A percentile compares a stretch with the other conserved stretches of the same genome.
Evolutionary conservation across 805 yeast genomes (phyloP).

Genomic region (Nematodospora valgi): DNA sequence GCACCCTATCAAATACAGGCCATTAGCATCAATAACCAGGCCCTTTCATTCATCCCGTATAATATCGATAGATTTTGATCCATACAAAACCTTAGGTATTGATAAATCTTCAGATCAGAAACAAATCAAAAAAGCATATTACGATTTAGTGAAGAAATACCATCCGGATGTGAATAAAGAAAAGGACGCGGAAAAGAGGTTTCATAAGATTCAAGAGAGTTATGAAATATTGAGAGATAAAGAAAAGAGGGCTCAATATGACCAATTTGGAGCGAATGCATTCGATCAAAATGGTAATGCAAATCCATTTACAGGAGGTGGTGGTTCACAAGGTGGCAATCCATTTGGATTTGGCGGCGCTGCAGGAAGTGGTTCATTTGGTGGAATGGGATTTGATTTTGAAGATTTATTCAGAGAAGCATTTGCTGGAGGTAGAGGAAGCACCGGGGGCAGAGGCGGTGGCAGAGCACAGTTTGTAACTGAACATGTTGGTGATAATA

Average conservation of each 20-base stretch:
- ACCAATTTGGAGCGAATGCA: constrained; percentile 86
- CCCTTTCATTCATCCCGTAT: constrained; percentile 43
- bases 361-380: constrained; percentile 46
- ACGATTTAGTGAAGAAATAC: constrained; percentile 85
- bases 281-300: constrained; percentile 60
- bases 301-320: constrained; percentile 49
- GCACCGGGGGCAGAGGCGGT: constrained; percentile 31
- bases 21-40: constrained; percentile 2
- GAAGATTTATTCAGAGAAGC: constrained; percentile 48
- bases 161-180: constrained; percentile 98
- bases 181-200: constrained; percentile 78
- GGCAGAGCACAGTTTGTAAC: constrained; percentile 53
- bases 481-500: constrained; percentile 84
- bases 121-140: constrained; percentile 94
- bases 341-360: constrained; percentile 37
- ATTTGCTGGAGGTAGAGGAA: constrained; percentile 39
- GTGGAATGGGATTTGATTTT: constrained; percentile 49
- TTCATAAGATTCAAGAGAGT: constrained; percentile 91
- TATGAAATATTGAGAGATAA: constrained; percentile 89
- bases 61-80: constrained; percentile 53
- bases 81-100: constrained; percentile 82
- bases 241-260: constrained; percentile 81
- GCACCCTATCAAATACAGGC: not conserved
- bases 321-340: constrained; percentile 46
- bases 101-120: constrained; percentile 63